Evolutionary conservation across 768 basidiomycete genomes (phyloP).

Genomic region (Psilocybe tampanensis): DNA sequence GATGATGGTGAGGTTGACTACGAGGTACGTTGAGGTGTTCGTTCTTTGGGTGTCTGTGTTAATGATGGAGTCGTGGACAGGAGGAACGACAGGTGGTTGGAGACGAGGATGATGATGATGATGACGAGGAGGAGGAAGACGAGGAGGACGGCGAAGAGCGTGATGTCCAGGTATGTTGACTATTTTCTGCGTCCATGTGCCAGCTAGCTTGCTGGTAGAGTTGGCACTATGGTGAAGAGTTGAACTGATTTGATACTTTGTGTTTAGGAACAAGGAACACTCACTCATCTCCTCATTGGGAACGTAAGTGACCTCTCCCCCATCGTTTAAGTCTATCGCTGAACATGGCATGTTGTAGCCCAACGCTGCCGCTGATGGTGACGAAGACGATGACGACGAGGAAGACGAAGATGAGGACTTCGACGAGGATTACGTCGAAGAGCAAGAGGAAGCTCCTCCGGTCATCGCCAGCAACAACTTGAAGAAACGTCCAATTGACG

Average conservation of each 20-base stretch:
- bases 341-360: slow-evolving; percentile 22
- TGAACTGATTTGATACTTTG: too few relatives aligned
- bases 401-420: slow-evolving; percentile 28
- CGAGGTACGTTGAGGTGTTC: slow-evolving; percentile 20
- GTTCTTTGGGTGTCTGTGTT: background rate
- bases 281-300: slow-evolving; percentile 32
- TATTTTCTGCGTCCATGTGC: background rate
- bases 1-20: slow-evolving; percentile 25
- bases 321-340: background rate
- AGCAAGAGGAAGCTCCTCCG: slow-evolving; percentile 20
- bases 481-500: slow-evolving; percentile 40
- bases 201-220: background rate
- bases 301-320: slow-evolving; percentile 24
- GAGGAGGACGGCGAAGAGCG: slow-evolving; percentile 24
- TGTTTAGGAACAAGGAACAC: slow-evolving; percentile 16
- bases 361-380: slow-evolving; percentile 28
- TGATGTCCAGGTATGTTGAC: slow-evolving; percentile 7
- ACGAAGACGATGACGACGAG: slow-evolving; percentile 25
- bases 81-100: slow-evolving; percentile 23
- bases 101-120: slow-evolving; percentile 27
- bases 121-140: slow-evolving; percentile 26
- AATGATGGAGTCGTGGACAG: slow-evolving; percentile 13
- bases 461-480: slow-evolving; percentile 5
- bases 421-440: slow-evolving; percentile 34
- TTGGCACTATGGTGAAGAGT: background rate